Evolutionary conservation across 2,329 filamentous ascomycete species (phyloP), one percentile per base, ranked within the genome.

Genomic region (Tolypocladium endophyticum): DNA sequence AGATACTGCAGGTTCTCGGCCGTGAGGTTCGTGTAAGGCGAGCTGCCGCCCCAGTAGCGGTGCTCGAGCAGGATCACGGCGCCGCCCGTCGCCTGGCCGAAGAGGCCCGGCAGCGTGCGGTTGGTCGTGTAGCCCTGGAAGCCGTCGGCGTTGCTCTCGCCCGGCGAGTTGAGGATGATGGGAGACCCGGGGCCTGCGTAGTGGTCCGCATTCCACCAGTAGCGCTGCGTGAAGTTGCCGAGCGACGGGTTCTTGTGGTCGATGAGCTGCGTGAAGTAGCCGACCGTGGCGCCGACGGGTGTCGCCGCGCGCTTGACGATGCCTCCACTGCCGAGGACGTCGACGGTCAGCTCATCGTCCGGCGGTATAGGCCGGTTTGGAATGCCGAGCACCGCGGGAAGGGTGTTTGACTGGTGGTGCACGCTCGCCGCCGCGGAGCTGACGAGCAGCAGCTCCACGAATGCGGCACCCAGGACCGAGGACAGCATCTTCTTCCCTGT

Each of bases 61-160:
- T 94, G 90, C 74, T 94, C 90, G 2, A 94, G 79, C 56, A 93
- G 81, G 11, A 95, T 86, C 11, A 85, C 88, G 25, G 93, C 76
- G 2, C 89, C 90, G 62, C 85, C 76, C 0, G 86, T 87, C 1
- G 85, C 85, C 64, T 86, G 75, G 2, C 86, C 82, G 23, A 93
- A 79, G 63, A 88, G 79, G 41, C 81, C 81, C 53, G 84, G 79
- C 1, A 90, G 77, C 55, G 92, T 85, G 36, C 87, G 87, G 69
- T 91, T 90, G 66, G 89, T 85, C 25, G 92, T 72, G 67, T 81
- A 90, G 0, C 81, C 79, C 23, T 91, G 74, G 28, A 87, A 81
- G 33, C 70, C 81, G 14, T 70, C 73, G 7, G 79, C 86, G 62
- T 74, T 75, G 0, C 82, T 86, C 74, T 94, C 90, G 35, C 89